Base-by-base conservation (phyloP, 176 grass and related monocot species). In the Miscanthus lutarioriparius region DNA sequence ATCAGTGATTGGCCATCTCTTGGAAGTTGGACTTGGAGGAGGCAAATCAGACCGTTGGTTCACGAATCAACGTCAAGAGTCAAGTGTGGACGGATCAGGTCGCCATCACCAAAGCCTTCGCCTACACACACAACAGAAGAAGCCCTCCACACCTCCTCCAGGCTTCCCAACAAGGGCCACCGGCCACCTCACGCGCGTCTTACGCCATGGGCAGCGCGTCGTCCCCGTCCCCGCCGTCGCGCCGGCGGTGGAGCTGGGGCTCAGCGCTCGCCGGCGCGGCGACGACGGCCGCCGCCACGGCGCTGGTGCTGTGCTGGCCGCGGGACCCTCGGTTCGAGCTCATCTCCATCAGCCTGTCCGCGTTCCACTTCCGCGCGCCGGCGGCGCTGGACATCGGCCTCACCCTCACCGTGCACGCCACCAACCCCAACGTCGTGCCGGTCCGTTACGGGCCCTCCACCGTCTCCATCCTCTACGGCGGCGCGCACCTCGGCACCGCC, bases 331-430 rank as follows among this genome's bases (percentile, higher is more conserved):
- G 51, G 8, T 92, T 97, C 76, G 91, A 94, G 85, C 85, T 97
- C 67, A 92, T 97, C 89, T 97, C 94, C 76, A 90, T 97, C 70
- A 68, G 64, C 67, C 72, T 97, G 20, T 97, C 94, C 64, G 76
- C 83, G 53, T 97, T 97, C 83, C 89, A 91, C 70, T 88, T 94
- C 91, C 88, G 86, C 49, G 72, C 89, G 8, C 89, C 91, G 36
- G 61, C 85, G 76, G 66, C 82, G 72, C 80, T 97, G 23, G 94
- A 94, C 87, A 85, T 97, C 49, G 94, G 91, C 1, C 89, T 97
- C 72, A 94, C 78, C 39, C 91, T 97, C 35, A 97, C 94, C 43
- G 89, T 97, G 72, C 94, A 92, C 85, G 91, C 92, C 51, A 90
- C 87, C 27, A 97, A 97, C 80, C 94, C 94, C 76, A 97, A 94